phyloP scores from a whole-genome alignment of 352 stramenopile genomes.

The Phytophthora quininea region DNA sequence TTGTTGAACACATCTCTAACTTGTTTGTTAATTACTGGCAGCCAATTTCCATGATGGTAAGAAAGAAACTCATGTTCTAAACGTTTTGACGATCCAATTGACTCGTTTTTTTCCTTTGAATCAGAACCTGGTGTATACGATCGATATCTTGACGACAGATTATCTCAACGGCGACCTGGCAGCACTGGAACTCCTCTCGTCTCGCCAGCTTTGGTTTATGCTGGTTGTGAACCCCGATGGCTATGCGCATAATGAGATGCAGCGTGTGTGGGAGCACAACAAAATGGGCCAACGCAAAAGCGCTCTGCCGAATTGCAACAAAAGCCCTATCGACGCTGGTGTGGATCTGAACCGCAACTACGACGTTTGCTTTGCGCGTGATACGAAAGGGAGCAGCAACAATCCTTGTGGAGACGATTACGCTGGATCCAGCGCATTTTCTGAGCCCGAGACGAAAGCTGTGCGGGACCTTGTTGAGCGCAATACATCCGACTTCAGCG shows the following conservation, averaged over 20 bases:
- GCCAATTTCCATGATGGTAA: constrained; percentile 90
- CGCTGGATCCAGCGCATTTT: constrained; percentile 69
- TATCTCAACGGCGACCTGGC: constrained; percentile 63
- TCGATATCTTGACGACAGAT: constrained; percentile 73
- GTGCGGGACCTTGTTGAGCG: constrained; percentile 73
- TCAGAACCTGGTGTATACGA: constrained; percentile 83
- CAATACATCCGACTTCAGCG: constrained; percentile 52
- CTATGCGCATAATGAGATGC: constrained; percentile 76
- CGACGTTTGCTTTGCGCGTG: constrained; percentile 73
- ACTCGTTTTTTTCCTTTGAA: background rate
- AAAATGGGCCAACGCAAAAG: constrained; percentile 78
- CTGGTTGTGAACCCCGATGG: constrained; percentile 85
- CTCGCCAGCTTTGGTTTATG: constrained; percentile 86
- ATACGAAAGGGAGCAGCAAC: constrained; percentile 68
- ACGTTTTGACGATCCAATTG: background rate
- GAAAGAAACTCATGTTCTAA: background rate
- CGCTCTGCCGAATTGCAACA: constrained; percentile 39
- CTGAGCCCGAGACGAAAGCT: constrained; percentile 80
- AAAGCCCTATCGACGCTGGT: constrained; percentile 44
- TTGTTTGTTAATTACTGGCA: constrained; percentile 15
- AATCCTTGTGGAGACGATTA: constrained; percentile 80
- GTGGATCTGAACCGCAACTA: constrained; percentile 90
- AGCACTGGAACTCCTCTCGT: constrained; percentile 56
- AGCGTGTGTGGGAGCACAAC: constrained; percentile 55
- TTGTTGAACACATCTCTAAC: too few relatives aligned